Base-by-base conservation (phyloP, 768 basidiomycete species). In the Tylopilus sp. region DNA sequence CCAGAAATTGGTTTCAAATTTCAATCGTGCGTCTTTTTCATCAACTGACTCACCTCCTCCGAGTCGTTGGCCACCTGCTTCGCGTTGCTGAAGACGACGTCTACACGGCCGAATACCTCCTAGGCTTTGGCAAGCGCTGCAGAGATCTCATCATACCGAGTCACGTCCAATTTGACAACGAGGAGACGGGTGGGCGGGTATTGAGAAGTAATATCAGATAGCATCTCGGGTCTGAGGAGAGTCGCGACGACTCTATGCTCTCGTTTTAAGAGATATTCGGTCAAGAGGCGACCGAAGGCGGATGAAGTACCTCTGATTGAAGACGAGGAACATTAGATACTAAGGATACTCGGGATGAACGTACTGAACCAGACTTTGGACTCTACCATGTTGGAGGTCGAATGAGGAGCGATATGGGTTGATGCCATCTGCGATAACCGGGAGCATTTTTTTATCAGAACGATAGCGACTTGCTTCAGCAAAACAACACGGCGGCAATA, bases 191-290 rank as follows among this genome's bases (percentile, higher is more conserved):
- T 54, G 28, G 37, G 17, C 22, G 50, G n/a, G 25, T 59, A 49
- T 19, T 7, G 21, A 19, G 37, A 12, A 5, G 44, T 33, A 12
- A 50, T 44, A 0, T 51, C 26, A 3, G 45, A 21, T 24, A 63
- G 62, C 6, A 40, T 26, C n/a, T 59, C 67, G 3, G 76, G 75
- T 38, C 64, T 72, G 40, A 76, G 71, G 38, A 74, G 64, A 22
- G 77, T 76, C 10, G 78, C 76, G 42, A 76, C 66, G 38, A 59
- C 74, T 29, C 52, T 71, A 30, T 75, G 64, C 5, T 72, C 77
- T 17, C 60, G 60, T 24, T 53, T 30, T 24, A 78, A 65, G 41
- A 68, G 71, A 19, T 51, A 37, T 50, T 73, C 69, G 21, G 68
- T 67, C 46, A 73, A 53, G 29, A 50, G 19, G 21, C 64, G 69